phyloP scores from a whole-genome alignment of 495 filamentous ascomycete species.

The Cenococcum geophilum region DNA sequence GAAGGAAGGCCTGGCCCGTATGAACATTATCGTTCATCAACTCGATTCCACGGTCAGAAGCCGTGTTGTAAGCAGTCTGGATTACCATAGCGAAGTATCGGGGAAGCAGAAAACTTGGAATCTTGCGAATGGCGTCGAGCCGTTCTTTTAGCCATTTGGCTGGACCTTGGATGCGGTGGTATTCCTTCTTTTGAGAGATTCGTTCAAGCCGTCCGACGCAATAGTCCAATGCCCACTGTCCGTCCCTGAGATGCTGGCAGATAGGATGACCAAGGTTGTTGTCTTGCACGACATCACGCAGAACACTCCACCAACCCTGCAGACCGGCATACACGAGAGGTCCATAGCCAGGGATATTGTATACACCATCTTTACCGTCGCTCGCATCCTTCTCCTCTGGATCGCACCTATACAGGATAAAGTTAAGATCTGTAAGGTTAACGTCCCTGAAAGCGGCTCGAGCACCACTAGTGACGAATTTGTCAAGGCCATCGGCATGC shows the following conservation, averaged over 20 bases:
- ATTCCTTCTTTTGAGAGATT: conserved; percentile 54
- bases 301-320: conserved; percentile 96
- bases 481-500: conserved; percentile 71
- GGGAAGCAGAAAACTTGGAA: conserved; percentile 86
- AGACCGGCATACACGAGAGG: conserved; percentile 89
- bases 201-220: conserved; percentile 71
- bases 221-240: conserved; percentile 93
- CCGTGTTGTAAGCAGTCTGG: conserved; percentile 77
- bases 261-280: conserved; percentile 92
- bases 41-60: conserved; percentile 68
- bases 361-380: conserved; percentile 74
- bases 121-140: conserved; percentile 71
- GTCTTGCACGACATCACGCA: conserved; percentile 75
- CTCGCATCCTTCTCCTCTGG: conserved; percentile 83
- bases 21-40: conserved; percentile 72
- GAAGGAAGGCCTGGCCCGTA: conserved; percentile 75
- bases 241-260: conserved; percentile 84
- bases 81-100: conserved; percentile 89
- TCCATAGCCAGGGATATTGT: conserved; percentile 76
- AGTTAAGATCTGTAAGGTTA: conserved; percentile 78
- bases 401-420: conserved; percentile 85
- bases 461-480: conserved; percentile 73
- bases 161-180: conserved; percentile 54
- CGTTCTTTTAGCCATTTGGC: conserved; percentile 74
- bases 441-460: conserved; percentile 69